These are phyloP conservation scores for Cutaneotrichosporon sp. DNA, from an alignment of 1,284 basidiomycete species.

Conservation along the genomic window DNA sequence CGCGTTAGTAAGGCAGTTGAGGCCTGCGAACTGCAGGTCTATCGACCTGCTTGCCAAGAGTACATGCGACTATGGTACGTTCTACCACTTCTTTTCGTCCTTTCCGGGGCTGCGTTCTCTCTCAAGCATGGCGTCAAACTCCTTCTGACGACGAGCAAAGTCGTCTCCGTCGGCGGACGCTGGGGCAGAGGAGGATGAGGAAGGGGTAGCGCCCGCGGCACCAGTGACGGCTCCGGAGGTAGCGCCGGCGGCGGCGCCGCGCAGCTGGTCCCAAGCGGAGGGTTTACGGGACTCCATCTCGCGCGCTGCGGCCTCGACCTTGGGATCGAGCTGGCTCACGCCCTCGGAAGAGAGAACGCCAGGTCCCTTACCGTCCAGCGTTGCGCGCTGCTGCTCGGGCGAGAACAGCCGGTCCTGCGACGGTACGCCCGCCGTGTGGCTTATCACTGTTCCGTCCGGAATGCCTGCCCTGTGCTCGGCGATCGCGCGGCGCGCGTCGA, in stretches of 20 bases:
- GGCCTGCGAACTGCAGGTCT: too few relatives aligned
- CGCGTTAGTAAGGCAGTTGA: too few relatives aligned
- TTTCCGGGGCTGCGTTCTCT: constrained; percentile 27
- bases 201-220: too few relatives aligned
- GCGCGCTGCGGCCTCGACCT: too few relatives aligned
- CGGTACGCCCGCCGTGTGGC: constrained; percentile 8
- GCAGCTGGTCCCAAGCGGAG: too few relatives aligned
- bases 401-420: constrained; percentile 1
- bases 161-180: constrained; percentile 5
- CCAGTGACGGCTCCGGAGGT: too few relatives aligned
- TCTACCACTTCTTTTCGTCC: constrained; percentile 13
- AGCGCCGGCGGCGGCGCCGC: too few relatives aligned
- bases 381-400: background rate
- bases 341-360: background rate
- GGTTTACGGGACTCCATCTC: too few relatives aligned
- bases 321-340: background rate
- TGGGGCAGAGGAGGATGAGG: too few relatives aligned
- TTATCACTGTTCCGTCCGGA: constrained; percentile 10
- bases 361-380: background rate
- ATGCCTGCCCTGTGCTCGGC: constrained; percentile 14
- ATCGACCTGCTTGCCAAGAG: too few relatives aligned
- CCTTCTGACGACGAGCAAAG: constrained; percentile 23
- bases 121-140: constrained; percentile 38
- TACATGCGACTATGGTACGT: too few relatives aligned
- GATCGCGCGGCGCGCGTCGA: constrained; percentile 22